phyloP scores from a whole-genome alignment of 768 basidiomycete species.

The Nidula microcarpa region DNA sequence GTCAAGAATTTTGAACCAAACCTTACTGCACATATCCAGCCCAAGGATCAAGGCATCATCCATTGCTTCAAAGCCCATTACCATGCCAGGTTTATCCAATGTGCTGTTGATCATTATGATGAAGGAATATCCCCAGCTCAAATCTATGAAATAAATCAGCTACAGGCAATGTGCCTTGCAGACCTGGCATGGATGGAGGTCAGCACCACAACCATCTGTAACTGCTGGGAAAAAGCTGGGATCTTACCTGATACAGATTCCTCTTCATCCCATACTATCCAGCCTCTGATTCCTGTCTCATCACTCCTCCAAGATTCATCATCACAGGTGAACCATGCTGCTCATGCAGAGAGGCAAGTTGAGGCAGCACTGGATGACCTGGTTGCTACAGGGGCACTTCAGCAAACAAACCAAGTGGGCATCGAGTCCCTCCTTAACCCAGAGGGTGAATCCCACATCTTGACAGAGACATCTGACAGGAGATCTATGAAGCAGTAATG shows the following conservation, averaged over 20 bases:
- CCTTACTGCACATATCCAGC: conserved; percentile 31
- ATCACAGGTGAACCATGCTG: background rate
- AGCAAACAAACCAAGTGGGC: conserved; percentile 11
- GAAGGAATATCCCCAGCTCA: conserved; percentile 18
- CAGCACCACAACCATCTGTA: conserved; percentile 23
- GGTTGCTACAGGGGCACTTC: conserved; percentile 8
- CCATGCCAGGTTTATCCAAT: conserved; percentile 16
- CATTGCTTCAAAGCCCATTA: conserved; percentile 33
- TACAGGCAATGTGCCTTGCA: conserved; percentile 32
- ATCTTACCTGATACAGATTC: conserved; percentile 20
- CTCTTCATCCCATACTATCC: background rate
- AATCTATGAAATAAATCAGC: conserved; percentile 35
- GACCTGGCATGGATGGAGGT: conserved; percentile 24
- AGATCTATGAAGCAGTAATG: conserved; percentile 15
- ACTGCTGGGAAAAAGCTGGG: conserved; percentile 33
- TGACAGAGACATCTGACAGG: conserved; percentile 7
- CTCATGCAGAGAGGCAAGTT: conserved; percentile 11
- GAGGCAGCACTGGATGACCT: conserved; percentile 9
- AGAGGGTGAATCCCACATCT: conserved; percentile 7
- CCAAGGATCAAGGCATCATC: conserved; percentile 32
- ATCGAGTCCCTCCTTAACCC: conserved; percentile 18
- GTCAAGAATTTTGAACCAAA: conserved; percentile 29
- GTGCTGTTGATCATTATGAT: conserved; percentile 25
- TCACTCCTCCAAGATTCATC: conserved; percentile 10
- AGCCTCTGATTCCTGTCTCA: conserved; percentile 15